These are phyloP conservation scores for Thinopyrum elongatum DNA, from an alignment of 176 grass and related monocot genomes.

Conservation along the genomic window DNA sequence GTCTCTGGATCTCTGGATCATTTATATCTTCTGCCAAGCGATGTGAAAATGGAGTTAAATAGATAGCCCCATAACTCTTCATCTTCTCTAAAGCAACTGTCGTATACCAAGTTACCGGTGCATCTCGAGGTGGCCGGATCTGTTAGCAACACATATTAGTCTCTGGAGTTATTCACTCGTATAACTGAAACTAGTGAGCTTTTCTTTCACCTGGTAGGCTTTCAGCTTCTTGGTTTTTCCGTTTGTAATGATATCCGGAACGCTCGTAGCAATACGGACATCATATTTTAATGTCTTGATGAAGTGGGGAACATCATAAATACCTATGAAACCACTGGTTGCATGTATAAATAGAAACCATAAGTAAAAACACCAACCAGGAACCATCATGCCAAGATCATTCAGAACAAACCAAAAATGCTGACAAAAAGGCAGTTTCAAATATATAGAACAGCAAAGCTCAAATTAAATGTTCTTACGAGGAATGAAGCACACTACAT, in stretches of 20 bases:
- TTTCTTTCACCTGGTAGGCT: slow-evolving; percentile 57
- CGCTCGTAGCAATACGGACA: slow-evolving; percentile 58
- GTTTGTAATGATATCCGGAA: slow-evolving; percentile 66
- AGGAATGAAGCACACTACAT: slow-evolving; percentile 2
- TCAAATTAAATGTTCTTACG: slow-evolving; percentile 3
- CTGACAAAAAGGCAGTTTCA: not conserved
- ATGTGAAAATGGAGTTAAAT: slow-evolving; percentile 97
- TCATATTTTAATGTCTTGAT: slow-evolving; percentile 83
- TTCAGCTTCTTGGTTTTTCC: slow-evolving; percentile 93
- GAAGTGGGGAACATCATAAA: slow-evolving; percentile 97
- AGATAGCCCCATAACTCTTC: slow-evolving; percentile 80
- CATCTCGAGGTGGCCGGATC: slow-evolving; percentile 93
- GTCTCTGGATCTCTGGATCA: slow-evolving; percentile 83
- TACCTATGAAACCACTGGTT: slow-evolving; percentile 91
- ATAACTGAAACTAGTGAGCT: not conserved
- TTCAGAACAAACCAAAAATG: slow-evolving; percentile 8
- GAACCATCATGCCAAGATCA: slow-evolving; percentile 16
- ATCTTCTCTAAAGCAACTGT: slow-evolving; percentile 83
- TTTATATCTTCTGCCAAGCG: slow-evolving; percentile 91
- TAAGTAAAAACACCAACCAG: slow-evolving; percentile 20
- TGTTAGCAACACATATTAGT: slow-evolving; percentile 26
- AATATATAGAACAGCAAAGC: not conserved
- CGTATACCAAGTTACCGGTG: slow-evolving; percentile 86
- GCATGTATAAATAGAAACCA: slow-evolving; percentile 36
- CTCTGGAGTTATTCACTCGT: not conserved